Evolutionary conservation across 305 asterid species (phyloP), one percentile per base, ranked within the genome.

Genomic region (Plantago coronopus): DNA sequence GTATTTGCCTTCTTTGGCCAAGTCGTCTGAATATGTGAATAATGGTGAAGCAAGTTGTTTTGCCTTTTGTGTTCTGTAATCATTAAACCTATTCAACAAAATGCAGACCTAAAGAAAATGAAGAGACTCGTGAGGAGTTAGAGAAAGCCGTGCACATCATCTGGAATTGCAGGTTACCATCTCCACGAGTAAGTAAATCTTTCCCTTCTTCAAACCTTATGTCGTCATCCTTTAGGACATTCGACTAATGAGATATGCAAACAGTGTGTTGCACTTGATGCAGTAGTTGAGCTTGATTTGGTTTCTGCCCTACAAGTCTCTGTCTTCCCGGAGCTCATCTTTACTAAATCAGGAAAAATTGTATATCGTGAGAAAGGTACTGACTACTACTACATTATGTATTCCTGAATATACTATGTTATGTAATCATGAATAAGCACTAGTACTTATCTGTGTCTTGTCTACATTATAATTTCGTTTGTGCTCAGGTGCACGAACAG

Each of bases 91-190:
- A 22, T 60, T 58, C 34, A 31, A 19, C 14, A 42, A 31, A 31
- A 17, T 75, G 69, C 78, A 91, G 97, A 65, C 94, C 97, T 18
- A 85, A 85, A 82, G 88, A 83, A 69, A 91, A 91, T 63, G 95
- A 82, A 63, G 82, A 64, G 76, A 64, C 76, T 21, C 76, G 76
- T 59, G 73, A 79, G 68, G 91, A 85, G 76, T 68, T 91, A 76
- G 96, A 87, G 74, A 88, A 88, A 63, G 94, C 96, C 55, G 88
- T 87, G 74, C 78, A 88, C 23, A 85, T 87, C 69, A 85, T 88
- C 67, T 91, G 97, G 96, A 83, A 85, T 77, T 87, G 97, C 79
- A 74, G 87, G 74, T 75, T 91, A 68, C 97, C 96, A 66, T 83
- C 97, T 21, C 97, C 97, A 27, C 77, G 97, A 73, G 97, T 91